Base-by-base conservation (phyloP, 495 filamentous ascomycete species). In the Ramalina intermedia region DNA sequence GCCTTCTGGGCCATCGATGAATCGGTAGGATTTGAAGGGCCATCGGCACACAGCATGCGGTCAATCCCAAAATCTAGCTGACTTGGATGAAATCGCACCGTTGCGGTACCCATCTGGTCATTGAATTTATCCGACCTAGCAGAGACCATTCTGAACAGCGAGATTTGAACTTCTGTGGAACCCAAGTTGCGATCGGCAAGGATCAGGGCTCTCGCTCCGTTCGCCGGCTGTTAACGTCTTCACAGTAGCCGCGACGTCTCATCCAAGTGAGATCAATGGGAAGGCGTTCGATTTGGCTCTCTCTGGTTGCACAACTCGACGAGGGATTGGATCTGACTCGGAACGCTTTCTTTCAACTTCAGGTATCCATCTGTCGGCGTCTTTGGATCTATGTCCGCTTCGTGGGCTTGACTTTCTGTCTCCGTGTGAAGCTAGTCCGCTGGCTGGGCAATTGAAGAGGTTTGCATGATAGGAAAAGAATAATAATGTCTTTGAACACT, bases 251-350 rank as follows among this genome's bases (percentile, higher is more conserved):
- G 18, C 18, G 18, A 20, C 18, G 18, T 20, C n/a, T 17, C 2
- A 14, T 11, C 46, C n/a, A 46, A 45, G 20, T 54, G 36, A 5
- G 52, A 51, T 20, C 51, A 51, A 6, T 55, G 26, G 27, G 27
- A 53, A 29, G 51, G 57, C 17, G 54, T 46, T 48, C 16, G 47
- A 13, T 51, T 51, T 46, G 55, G 55, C 24, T 42, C 29, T 44
- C 37, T 41, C 9, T 39, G 45, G 38, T 57, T 53, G 46, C 51
- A 48, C 12, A 51, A 48, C 20, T 46, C 39, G n/a, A 59, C 42
- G 38, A 55, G 41, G 26, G 48, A 59, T 2, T 49, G 55, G 39
- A 59, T 52, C 27, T 49, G 55, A 51, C 42, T 39, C 36, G 42
- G 49, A n/a, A 57, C 37, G 35, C 54, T 48, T 11, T 53, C 18